Percentiles rank a stretch among this genome's conserved stretches.
phyloP scores from a whole-genome alignment of 2,329 filamentous ascomycete genomes.

The Aspergillus carbonarius region DNA sequence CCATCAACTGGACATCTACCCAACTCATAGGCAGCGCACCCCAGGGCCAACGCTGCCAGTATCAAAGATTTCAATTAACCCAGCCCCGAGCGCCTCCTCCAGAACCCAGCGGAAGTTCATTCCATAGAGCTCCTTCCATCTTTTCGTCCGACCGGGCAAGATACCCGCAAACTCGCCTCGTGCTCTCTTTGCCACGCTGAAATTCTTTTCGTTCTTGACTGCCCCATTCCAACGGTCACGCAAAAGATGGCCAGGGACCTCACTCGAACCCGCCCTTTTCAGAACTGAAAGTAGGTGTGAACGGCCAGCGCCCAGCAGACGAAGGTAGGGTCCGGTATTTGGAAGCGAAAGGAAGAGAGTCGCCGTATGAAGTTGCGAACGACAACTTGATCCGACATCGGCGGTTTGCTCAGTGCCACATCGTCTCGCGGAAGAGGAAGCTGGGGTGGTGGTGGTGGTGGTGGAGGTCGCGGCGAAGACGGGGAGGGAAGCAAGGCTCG shows the following conservation, averaged over 20 bases:
- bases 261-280: constrained; percentile 52
- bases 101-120: constrained; percentile 61
- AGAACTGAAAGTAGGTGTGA: constrained; percentile 56
- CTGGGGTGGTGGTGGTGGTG: no score
- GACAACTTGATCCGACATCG: background rate
- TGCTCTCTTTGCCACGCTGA: constrained; percentile 52
- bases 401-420: constrained; percentile 1
- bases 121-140: constrained; percentile 62
- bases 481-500: constrained; percentile 44
- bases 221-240: constrained; percentile 66
- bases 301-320: constrained; percentile 56
- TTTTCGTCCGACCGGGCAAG: constrained; percentile 60
- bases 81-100: constrained; percentile 61
- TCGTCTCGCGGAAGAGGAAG: constrained; percentile 29
- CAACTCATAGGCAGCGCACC: constrained; percentile 41
- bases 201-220: constrained; percentile 46
- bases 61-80: constrained; percentile 62
- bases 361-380: constrained; percentile 25
- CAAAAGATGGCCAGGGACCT: constrained; percentile 55
- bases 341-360: constrained; percentile 57
- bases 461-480: constrained; percentile 23
- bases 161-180: constrained; percentile 57
- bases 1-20: background rate
- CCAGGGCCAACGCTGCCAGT: constrained; percentile 62
- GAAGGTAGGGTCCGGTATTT: constrained; percentile 60